Percentiles rank a stretch among this genome's conserved stretches.
These are phyloP conservation scores for Tuber microsphaerosporum DNA, from an alignment of 495 filamentous ascomycete species.

Conservation along the genomic window DNA sequence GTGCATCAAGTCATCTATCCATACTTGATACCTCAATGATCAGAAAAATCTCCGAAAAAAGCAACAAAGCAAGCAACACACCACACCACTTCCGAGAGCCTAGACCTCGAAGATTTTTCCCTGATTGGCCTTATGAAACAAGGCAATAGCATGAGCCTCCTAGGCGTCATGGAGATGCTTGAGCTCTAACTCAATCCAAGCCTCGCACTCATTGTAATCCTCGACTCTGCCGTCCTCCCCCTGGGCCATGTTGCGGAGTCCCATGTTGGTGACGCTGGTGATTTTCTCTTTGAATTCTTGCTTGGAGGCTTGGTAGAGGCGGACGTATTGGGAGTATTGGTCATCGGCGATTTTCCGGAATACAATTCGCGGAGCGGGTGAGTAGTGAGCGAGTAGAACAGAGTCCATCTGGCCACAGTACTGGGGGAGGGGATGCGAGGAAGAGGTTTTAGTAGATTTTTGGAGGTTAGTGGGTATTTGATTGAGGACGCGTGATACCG, in stretches of 20 bases:
- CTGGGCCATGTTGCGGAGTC: neutral
- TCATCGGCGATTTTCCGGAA: neutral
- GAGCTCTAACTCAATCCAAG: neutral
- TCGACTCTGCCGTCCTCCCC: neutral
- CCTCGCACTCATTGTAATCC: neutral
- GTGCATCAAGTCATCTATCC: neutral
- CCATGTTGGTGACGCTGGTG: neutral
- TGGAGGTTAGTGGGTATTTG: neutral
- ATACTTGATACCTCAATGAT: neutral
- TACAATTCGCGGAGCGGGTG: accelerated
- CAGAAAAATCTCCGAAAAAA: neutral
- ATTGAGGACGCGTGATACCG: neutral
- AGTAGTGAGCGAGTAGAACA: neutral
- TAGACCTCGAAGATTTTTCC: neutral
- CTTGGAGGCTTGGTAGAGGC: neutral
- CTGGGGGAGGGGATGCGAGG: neutral
- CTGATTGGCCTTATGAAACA: neutral
- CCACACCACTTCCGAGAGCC: neutral
- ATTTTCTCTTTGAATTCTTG: neutral
- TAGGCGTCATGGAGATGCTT: neutral
- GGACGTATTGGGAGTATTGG: neutral
- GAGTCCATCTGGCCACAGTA: neutral
- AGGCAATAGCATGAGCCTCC: neutral
- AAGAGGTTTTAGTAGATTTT: neutral
- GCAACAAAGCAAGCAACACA: neutral